Base-by-base conservation (phyloP, 257 asterid species). In the Fraxinus pennsylvanica region DNA sequence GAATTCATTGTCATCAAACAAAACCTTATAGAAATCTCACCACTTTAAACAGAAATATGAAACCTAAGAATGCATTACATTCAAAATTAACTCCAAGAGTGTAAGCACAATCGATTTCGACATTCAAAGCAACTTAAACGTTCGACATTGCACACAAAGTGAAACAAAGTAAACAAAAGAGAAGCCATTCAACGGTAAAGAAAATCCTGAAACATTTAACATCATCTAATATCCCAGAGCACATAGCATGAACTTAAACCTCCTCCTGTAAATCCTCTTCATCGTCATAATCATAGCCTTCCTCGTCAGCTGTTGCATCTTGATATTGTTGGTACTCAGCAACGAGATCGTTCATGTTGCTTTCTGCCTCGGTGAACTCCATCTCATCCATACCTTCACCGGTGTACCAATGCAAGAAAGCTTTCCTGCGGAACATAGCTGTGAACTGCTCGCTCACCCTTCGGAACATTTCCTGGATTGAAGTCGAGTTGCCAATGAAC, bases 351-450 rank as follows among this genome's bases (percentile, higher is more conserved):
- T 86, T 86, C 89, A 86, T 86, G 76, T 86, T 86, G 68, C 89
- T 84, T 81, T 86, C 89, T 1, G 89, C 89, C 84, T 86, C 89
- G 0, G 89, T 86, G 21, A 86, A 86, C 68, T 86, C 89, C 89
- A 86, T 86, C 83, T 86, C 89, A 27, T 84, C 89, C 87, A 86
- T 86, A 21, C 89, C 89, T 61, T 86, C 90, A 4, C 90, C 88
- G 0, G 90, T 86, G 76, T 86, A 86, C 90, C 90, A 86, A 75
- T 86, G 90, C 86, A 86, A 80, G 90, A 86, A 86, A 81, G 90
- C 88, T 72, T 86, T 86, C 17, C 89, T 85, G 66, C 86, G 69
- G 74, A 85, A 85, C 89, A 85, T 85, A 63, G 89, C 89, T 0
- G 87, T 85, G 74, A 85, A 85, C 79, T 85, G 89, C 84, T 83